These are phyloP conservation scores for Xylariaceae sp. DNA, from an alignment of 2,329 filamentous ascomycete genomes.

Conservation along the genomic window DNA sequence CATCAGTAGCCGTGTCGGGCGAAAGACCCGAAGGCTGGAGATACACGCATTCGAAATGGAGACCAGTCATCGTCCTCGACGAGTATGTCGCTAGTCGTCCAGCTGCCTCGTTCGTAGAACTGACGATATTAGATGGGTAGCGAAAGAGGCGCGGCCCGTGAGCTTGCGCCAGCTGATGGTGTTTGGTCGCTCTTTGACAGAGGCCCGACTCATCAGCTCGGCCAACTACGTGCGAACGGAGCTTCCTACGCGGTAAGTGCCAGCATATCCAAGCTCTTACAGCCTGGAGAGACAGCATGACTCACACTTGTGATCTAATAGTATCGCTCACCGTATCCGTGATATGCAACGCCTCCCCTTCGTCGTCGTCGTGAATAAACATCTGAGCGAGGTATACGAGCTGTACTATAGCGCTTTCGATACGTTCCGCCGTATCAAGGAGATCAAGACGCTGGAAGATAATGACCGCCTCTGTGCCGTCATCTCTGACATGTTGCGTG, in stretches of 20 bases:
- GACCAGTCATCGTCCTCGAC: slow-evolving; percentile 58
- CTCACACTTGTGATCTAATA: slow-evolving; percentile 32
- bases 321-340: slow-evolving; percentile 86
- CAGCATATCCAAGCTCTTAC: background rate
- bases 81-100: slow-evolving; percentile 45
- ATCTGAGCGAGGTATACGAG: slow-evolving; percentile 93
- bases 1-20: slow-evolving; percentile 11
- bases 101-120: background rate
- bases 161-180: slow-evolving; percentile 95
- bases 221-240: slow-evolving; percentile 97
- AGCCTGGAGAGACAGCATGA: background rate
- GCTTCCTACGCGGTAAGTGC: slow-evolving; percentile 68
- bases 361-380: slow-evolving; percentile 89
- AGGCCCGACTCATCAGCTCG: slow-evolving; percentile 81
- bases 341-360: slow-evolving; percentile 97
- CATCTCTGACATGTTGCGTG: slow-evolving; percentile 71
- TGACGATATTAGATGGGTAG: slow-evolving; percentile 71
- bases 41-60: slow-evolving; percentile 46
- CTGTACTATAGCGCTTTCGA: slow-evolving; percentile 98
- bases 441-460: slow-evolving; percentile 80
- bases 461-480: slow-evolving; percentile 83
- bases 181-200: slow-evolving; percentile 89
- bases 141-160: slow-evolving; percentile 88
- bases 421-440: slow-evolving; percentile 73
- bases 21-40: slow-evolving; percentile 17